Evolutionary conservation across 2,329 filamentous ascomycete genomes (phyloP).

Genomic region (Trichoderma asperellum): DNA sequence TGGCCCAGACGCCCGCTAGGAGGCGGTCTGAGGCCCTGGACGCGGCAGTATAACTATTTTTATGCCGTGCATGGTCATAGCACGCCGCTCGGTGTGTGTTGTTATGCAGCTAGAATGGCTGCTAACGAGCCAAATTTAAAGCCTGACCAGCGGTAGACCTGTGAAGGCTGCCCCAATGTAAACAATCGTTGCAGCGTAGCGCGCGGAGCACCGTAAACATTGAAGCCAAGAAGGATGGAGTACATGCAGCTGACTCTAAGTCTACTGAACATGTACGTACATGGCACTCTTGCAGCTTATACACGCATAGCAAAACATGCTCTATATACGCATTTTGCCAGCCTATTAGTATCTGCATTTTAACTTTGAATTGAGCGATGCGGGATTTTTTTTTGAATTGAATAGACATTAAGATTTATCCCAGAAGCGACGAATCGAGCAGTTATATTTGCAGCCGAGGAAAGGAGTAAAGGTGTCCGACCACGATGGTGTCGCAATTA

Average conservation of each 20-base stretch:
- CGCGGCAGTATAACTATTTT: not conserved
- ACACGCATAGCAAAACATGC: no score
- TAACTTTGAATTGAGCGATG: no score
- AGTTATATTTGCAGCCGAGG: no score
- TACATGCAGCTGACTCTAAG: no score
- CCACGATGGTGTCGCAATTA: not conserved
- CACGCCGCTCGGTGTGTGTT: not conserved
- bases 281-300: no score
- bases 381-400: no score
- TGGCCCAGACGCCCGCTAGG: conserved; percentile 11
- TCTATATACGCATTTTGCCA: no score
- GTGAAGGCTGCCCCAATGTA: not conserved
- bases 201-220: not conserved
- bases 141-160: not conserved
- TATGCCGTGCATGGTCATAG: conserved; percentile 18
- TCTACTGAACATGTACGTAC: no score
- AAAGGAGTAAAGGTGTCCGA: no score
- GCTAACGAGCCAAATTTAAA: not conserved
- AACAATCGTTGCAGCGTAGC: not conserved
- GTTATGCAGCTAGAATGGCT: not conserved
- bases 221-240: not conserved
- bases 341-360: no score
- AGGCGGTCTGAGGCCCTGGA: conserved; percentile 22
- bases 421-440: not conserved
- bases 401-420: no score